Percentiles rank a stretch among this genome's conserved stretches.
phyloP scores from a whole-genome alignment of 129 eudicot genomes.

The Lactuca sativa region DNA sequence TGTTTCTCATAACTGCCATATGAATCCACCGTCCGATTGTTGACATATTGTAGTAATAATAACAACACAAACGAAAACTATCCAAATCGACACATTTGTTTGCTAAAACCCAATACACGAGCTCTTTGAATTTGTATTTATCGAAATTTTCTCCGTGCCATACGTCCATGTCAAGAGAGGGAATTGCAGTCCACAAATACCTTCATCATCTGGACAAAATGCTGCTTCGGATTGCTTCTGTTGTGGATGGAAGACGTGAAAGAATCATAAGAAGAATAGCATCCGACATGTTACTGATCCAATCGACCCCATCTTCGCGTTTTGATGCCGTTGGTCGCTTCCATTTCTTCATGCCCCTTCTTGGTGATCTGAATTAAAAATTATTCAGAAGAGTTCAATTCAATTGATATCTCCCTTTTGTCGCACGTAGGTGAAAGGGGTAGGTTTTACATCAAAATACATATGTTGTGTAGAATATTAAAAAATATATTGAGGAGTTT shows the following conservation, averaged over 20 bases:
- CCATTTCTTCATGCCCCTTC: background rate
- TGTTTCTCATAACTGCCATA: background rate
- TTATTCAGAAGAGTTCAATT: no score
- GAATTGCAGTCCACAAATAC: background rate
- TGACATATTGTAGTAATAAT: background rate
- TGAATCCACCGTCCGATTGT: background rate
- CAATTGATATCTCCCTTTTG: no score
- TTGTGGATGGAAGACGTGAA: background rate
- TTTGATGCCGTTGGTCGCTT: background rate
- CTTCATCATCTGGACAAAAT: conserved; percentile 10
- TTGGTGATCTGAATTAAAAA: background rate
- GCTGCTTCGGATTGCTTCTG: background rate
- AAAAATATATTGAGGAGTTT: no score
- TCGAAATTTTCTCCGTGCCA: no score
- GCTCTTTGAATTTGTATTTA: background rate
- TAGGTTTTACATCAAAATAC: no score
- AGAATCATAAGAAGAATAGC: conserved; percentile 1
- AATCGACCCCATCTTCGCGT: background rate
- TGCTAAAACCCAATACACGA: conserved; percentile 1
- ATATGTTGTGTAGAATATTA: no score
- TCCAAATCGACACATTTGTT: background rate
- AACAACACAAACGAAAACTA: background rate
- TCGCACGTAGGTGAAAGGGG: no score
- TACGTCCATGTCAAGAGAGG: no score
- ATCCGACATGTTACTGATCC: background rate